phyloP scores from a whole-genome alignment of 192 early-diverging fungal genomes.

The Endogone sp. region DNA sequence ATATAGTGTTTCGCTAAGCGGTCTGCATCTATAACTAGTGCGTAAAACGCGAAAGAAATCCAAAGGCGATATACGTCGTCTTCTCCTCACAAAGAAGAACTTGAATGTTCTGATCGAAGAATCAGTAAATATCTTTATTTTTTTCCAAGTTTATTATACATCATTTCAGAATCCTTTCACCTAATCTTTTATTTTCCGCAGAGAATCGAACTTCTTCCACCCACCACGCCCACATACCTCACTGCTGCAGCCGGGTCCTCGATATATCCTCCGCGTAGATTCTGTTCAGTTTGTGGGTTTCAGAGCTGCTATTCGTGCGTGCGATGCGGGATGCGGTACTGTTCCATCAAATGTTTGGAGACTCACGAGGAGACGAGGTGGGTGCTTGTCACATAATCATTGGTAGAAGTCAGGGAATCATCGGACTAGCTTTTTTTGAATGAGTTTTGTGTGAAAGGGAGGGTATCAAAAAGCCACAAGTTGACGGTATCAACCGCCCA shows the following conservation, averaged over 20 bases:
- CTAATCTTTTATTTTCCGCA: constrained; percentile 6
- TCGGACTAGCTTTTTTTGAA: no score
- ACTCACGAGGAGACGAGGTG: constrained; percentile 62
- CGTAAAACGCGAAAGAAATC: neutral
- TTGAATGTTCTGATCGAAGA: constrained; percentile 27
- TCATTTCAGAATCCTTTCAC: neutral
- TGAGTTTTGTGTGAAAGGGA: no score
- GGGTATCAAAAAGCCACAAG: no score
- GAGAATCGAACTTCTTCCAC: constrained; percentile 3
- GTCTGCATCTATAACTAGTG: neutral
- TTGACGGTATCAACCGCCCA: no score
- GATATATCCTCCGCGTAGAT: constrained; percentile 38
- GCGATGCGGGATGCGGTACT: constrained; percentile 64
- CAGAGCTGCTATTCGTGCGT: constrained; percentile 54
- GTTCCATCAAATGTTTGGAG: constrained; percentile 51
- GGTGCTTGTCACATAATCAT: no score
- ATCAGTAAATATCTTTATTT: constrained; percentile 21
- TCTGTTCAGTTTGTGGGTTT: constrained; percentile 68
- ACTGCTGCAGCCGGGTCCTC: constrained; percentile 34
- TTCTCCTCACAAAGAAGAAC: constrained; percentile 21
- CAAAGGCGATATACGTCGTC: neutral
- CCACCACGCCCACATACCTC: constrained; percentile 22
- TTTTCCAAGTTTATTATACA: no score
- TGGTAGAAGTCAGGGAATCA: no score
- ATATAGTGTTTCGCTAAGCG: constrained; percentile 2